These are phyloP conservation scores for Primulina tabacum DNA, from an alignment of 257 asterid genomes.

Conservation along the genomic window DNA sequence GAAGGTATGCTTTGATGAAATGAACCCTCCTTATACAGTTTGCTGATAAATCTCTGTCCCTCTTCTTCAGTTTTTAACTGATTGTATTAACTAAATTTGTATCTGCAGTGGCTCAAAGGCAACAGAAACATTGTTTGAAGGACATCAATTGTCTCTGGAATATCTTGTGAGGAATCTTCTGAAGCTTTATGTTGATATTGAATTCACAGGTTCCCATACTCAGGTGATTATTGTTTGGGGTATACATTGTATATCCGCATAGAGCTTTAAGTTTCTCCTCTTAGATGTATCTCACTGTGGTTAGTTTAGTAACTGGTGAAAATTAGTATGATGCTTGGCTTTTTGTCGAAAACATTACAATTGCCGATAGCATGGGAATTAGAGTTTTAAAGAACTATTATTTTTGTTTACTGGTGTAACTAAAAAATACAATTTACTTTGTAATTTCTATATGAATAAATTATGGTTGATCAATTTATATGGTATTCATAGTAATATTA, in stretches of 20 bases:
- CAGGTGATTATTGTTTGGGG: constrained; percentile 60
- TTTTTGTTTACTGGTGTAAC: not conserved
- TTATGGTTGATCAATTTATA: not conserved
- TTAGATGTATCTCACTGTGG: too few species aligned
- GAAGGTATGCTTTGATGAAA: constrained; percentile 51
- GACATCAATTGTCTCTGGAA: constrained; percentile 84
- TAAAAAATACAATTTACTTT: too few species aligned
- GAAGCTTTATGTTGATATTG: constrained; percentile 95
- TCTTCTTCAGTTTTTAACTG: not conserved
- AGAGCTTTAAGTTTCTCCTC: not conserved
- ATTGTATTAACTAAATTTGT: constrained; percentile 15
- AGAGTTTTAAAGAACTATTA: not conserved
- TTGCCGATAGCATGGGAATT: not conserved
- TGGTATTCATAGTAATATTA: not conserved
- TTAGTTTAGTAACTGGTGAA: too few species aligned
- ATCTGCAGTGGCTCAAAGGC: constrained; percentile 77
- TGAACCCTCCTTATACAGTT: not conserved
- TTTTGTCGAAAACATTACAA: too few species aligned
- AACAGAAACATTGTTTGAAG: constrained; percentile 79
- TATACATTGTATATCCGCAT: constrained; percentile 4
- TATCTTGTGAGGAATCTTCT: constrained; percentile 84
- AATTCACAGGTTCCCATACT: constrained; percentile 96
- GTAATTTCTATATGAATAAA: not conserved
- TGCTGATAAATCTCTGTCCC: constrained; percentile 3
- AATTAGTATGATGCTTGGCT: too few species aligned